Conservation (phyloP, 306 rosid species). For the Hippophae tibetana region DNA sequence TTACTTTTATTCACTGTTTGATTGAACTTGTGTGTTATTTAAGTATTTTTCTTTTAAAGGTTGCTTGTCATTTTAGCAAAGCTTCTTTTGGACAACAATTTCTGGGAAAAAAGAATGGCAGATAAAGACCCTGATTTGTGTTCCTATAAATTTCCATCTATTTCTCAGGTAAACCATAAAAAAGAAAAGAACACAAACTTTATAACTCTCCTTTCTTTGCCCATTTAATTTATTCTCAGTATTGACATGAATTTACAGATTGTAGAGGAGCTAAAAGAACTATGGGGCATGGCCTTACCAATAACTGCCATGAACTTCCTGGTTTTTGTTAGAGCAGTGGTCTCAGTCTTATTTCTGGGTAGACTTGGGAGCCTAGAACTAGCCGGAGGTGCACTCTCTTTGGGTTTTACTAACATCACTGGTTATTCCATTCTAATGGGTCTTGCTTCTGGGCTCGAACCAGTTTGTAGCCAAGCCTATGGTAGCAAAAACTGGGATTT, state of each 20-base stretch:
- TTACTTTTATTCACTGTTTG: slow-evolving; percentile 32
- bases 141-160: slow-evolving; percentile 46
- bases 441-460: slow-evolving; percentile 85
- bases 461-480: slow-evolving; percentile 81
- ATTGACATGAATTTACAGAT: slow-evolving; percentile 29
- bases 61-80: neutral
- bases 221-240: neutral
- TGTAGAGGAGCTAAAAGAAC: slow-evolving; percentile 61
- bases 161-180: slow-evolving; percentile 49
- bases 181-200: neutral
- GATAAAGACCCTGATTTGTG: slow-evolving; percentile 42
- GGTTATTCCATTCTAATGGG: slow-evolving; percentile 92
- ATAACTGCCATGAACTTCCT: slow-evolving; percentile 64
- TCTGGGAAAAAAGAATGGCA: slow-evolving; percentile 24
- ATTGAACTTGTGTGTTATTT: slow-evolving; percentile 11
- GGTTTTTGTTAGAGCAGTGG: slow-evolving; percentile 60
- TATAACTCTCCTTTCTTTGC: neutral
- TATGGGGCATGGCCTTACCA: slow-evolving; percentile 72
- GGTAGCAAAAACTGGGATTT: slow-evolving; percentile 77
- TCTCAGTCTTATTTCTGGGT: slow-evolving; percentile 71
- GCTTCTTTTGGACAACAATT: neutral
- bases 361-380: slow-evolving; percentile 75
- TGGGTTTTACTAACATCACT: slow-evolving; percentile 93
- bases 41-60: slow-evolving; percentile 15
- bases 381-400: slow-evolving; percentile 95